These are phyloP conservation scores for Epichloe amarillans DNA, from an alignment of 2,329 filamentous ascomycete genomes.

Conservation along the genomic window DNA sequence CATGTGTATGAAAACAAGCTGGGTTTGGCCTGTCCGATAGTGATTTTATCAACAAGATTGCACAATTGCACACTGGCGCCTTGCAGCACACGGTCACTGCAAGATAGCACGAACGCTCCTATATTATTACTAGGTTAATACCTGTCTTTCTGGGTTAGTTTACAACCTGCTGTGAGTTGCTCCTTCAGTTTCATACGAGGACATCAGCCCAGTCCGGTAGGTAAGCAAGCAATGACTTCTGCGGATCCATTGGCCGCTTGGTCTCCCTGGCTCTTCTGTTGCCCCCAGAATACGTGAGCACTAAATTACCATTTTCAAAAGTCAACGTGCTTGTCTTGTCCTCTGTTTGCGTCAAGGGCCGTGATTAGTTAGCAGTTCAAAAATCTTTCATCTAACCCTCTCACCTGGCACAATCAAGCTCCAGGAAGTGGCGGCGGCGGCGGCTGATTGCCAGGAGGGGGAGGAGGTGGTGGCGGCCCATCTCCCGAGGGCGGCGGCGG, in stretches of 20 bases:
- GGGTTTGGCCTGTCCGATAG: background rate
- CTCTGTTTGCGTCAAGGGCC: background rate
- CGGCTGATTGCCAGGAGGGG: slow-evolving; percentile 48
- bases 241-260: background rate
- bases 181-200: background rate
- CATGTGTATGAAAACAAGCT: no score
- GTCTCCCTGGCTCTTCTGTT: background rate
- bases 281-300: background rate
- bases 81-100: background rate
- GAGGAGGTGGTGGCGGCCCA: slow-evolving; percentile 40
- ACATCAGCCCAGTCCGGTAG: background rate
- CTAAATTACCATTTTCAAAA: background rate
- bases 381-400: background rate
- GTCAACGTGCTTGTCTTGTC: background rate
- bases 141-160: background rate
- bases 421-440: slow-evolving; percentile 50
- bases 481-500: slow-evolving; percentile 46
- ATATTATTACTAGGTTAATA: slow-evolving; percentile 1
- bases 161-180: background rate
- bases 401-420: slow-evolving; percentile 18
- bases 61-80: background rate
- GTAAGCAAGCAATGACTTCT: background rate
- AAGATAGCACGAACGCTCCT: background rate
- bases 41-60: background rate
- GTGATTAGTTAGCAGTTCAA: background rate